These are phyloP conservation scores for Myxozyma neglecta DNA, from an alignment of 805 yeast genomes.

Conservation along the genomic window DNA sequence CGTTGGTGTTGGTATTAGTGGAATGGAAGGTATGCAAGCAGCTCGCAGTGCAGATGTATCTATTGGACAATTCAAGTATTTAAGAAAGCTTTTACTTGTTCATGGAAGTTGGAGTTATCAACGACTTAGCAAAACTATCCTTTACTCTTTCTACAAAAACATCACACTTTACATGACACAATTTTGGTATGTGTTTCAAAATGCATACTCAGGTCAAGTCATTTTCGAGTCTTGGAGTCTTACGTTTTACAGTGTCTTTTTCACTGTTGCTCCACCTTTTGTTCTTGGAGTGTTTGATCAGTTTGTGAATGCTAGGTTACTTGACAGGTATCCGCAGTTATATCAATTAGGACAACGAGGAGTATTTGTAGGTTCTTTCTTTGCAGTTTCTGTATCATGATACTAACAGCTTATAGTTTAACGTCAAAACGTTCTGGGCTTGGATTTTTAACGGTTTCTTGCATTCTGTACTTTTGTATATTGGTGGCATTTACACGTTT, in stretches of 20 bases:
- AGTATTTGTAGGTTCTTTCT: slow-evolving; percentile 48
- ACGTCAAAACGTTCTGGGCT: slow-evolving; percentile 91
- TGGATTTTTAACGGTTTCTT: slow-evolving; percentile 96
- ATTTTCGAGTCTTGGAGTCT: slow-evolving; percentile 97
- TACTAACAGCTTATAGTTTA: slow-evolving; percentile 47
- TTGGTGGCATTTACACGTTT: slow-evolving; percentile 69
- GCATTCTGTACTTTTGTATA: slow-evolving; percentile 82
- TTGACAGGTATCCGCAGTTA: slow-evolving; percentile 89
- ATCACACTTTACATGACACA: slow-evolving; percentile 96
- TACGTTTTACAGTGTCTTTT: slow-evolving; percentile 90
- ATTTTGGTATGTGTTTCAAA: slow-evolving; percentile 94
- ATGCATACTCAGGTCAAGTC: slow-evolving; percentile 93
- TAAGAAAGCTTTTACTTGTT: slow-evolving; percentile 78
- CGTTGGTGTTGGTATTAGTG: slow-evolving; percentile 98
- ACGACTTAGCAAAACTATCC: slow-evolving; percentile 85
- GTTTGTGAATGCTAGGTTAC: slow-evolving; percentile 83
- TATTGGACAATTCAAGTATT: slow-evolving; percentile 89
- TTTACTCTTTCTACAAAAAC: slow-evolving; percentile 94
- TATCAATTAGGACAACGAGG: slow-evolving; percentile 89
- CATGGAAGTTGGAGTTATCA: slow-evolving; percentile 99
- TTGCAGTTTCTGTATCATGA: neutral
- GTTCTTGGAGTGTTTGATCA: slow-evolving; percentile 96
- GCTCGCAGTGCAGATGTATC: slow-evolving; percentile 97
- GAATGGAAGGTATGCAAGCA: slow-evolving; percentile 99
- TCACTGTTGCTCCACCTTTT: slow-evolving; percentile 93